A percentile compares a stretch with the other conserved stretches of the same genome.
Evolutionary conservation across 1,139 yeast species (phyloP).

Genomic region (Candida smagusa): DNA sequence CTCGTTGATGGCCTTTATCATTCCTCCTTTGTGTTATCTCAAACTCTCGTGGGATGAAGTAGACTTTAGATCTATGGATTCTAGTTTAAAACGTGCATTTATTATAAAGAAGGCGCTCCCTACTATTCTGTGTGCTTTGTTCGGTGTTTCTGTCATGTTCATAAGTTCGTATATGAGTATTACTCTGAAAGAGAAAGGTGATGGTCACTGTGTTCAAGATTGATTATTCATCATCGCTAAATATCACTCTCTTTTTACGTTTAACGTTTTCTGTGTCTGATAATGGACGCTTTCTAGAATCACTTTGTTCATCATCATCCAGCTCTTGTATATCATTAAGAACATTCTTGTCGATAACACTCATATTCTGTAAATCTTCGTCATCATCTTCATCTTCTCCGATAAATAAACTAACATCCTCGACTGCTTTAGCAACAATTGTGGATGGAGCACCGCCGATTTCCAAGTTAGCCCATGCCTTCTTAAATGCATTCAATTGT

Average conservation of each 20-base stretch:
- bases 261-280: neutral
- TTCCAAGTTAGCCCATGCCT: constrained; percentile 35
- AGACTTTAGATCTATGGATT: constrained; percentile 38
- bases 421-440: constrained; percentile 26
- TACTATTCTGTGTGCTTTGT: constrained; percentile 57
- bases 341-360: constrained; percentile 7
- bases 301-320: neutral
- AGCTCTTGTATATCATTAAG: constrained; percentile 2
- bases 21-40: constrained; percentile 82
- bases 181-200: constrained; percentile 31
- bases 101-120: constrained; percentile 42
- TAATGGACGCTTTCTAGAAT: neutral
- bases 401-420: constrained; percentile 19
- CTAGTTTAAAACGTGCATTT: constrained; percentile 26
- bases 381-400: constrained; percentile 14
- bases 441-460: constrained; percentile 12
- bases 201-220: constrained; percentile 38
- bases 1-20: constrained; percentile 84
- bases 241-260: constrained; percentile 12
- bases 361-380: constrained; percentile 9
- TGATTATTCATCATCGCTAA: constrained; percentile 29
- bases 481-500: constrained; percentile 37
- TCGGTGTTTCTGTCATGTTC: constrained; percentile 76
- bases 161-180: constrained; percentile 76
- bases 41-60: constrained; percentile 54